Percentiles rank a stretch among this genome's conserved stretches.
Evolutionary conservation across 164 flowering plant species (phyloP).

Genomic region (Macadamia integrifolia): DNA sequence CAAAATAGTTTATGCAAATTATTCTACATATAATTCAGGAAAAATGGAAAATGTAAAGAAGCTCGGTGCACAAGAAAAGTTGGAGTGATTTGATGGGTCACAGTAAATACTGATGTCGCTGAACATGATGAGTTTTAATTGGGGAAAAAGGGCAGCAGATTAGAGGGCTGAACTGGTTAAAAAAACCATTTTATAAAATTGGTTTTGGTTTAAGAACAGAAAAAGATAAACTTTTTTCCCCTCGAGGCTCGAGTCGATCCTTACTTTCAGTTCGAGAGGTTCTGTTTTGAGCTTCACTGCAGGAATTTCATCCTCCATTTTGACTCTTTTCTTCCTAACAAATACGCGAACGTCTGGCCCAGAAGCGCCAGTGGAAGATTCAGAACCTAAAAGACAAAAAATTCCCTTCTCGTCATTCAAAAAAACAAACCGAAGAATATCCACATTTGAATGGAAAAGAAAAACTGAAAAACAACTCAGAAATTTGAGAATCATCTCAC

Average conservation of each 20-base stretch:
- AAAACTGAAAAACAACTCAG: not conserved
- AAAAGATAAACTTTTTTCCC: too few species aligned
- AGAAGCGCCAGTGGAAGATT: slow-evolving; percentile 12
- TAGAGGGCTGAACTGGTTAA: too few species aligned
- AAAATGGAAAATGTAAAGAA: not conserved
- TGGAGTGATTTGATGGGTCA: too few species aligned
- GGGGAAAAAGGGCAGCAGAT: too few species aligned
- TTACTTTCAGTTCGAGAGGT: slow-evolving; percentile 26
- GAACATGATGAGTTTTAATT: too few species aligned
- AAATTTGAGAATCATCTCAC: slow-evolving; percentile 4
- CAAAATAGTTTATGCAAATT: not conserved
- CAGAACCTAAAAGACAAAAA: slow-evolving; percentile 9
- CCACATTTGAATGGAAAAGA: not conserved
- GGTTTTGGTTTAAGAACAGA: too few species aligned
- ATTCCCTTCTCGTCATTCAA: not conserved
- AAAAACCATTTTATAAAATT: not conserved
- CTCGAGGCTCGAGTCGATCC: not conserved
- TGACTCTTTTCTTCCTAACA: slow-evolving; percentile 46
- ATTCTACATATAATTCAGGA: not conserved
- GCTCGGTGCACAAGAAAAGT: not conserved
- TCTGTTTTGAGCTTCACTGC: slow-evolving; percentile 14
- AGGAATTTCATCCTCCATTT: slow-evolving; percentile 15
- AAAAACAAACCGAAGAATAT: not conserved
- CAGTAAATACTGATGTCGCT: too few species aligned
- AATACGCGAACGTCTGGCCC: slow-evolving; percentile 34